phyloP scores from a whole-genome alignment of 225 moss, liverwort and hornwort species.

The Bryum argenteum region DNA sequence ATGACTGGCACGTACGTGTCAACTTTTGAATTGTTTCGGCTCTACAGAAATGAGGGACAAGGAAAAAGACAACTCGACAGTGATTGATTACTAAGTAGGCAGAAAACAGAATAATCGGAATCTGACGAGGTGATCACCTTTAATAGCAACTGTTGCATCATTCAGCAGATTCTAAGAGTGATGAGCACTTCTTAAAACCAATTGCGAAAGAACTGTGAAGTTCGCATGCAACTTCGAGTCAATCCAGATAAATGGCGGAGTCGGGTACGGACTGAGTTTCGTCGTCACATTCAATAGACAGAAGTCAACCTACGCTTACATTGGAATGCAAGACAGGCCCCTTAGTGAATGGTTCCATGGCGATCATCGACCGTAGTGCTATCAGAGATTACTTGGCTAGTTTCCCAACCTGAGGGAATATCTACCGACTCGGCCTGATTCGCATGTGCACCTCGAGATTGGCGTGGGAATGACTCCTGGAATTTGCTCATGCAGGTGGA shows the following conservation, averaged over 20 bases:
- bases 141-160: slow-evolving; percentile 19
- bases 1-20: too few relatives aligned
- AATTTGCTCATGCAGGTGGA: background rate
- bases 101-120: slow-evolving; percentile 23
- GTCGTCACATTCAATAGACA: background rate
- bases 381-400: background rate
- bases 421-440: slow-evolving; percentile 32
- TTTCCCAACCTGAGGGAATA: background rate
- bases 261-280: slow-evolving; percentile 19
- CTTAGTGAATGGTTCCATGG: too few relatives aligned
- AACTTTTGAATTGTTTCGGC: too few relatives aligned
- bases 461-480: slow-evolving; percentile 30
- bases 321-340: background rate
- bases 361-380: too few relatives aligned
- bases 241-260: background rate
- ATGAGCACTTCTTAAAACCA: background rate
- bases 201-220: background rate
- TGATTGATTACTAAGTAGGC: too few relatives aligned
- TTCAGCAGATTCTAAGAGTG: slow-evolving; percentile 23
- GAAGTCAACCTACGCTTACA: slow-evolving; percentile 20
- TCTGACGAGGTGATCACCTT: slow-evolving; percentile 12
- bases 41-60: too few relatives aligned
- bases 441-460: background rate
- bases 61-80: too few relatives aligned
- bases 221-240: slow-evolving; percentile 16